Conservation (phyloP, 371 early-diverging fungal genomes). For the Catenaria anguillulae region DNA sequence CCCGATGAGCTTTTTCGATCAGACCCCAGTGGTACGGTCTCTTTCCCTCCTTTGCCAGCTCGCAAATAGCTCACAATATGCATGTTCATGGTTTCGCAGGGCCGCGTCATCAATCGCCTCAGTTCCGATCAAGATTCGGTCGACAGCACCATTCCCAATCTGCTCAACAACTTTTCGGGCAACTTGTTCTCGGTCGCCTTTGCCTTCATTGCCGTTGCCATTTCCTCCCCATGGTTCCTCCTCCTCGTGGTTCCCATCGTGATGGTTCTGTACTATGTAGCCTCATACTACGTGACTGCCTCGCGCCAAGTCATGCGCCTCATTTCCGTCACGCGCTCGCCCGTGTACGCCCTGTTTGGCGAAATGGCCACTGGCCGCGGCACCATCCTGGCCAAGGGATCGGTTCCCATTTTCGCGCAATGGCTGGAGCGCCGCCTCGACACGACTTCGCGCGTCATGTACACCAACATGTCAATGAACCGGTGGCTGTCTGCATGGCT, state of each 20-base stretch:
- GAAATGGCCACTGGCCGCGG: not conserved
- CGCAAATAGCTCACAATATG: too few species aligned
- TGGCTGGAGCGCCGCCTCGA: too few species aligned
- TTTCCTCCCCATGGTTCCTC: not conserved
- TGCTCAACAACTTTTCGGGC: not conserved
- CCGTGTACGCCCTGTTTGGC: not conserved
- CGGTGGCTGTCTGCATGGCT: constrained; percentile 61
- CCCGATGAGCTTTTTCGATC: constrained; percentile 12
- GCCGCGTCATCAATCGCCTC: constrained; percentile 78
- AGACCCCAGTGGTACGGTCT: constrained; percentile 49
- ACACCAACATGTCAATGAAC: constrained; percentile 7
- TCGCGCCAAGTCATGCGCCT: not conserved
- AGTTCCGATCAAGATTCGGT: constrained; percentile 65
- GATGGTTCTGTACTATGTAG: not conserved
- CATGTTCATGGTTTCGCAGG: constrained; percentile 11
- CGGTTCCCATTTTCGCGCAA: not conserved
- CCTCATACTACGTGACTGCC: not conserved
- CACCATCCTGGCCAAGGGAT: not conserved
- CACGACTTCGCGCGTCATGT: not conserved
- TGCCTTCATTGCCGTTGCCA: not conserved
- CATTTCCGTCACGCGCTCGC: not conserved
- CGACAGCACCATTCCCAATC: constrained; percentile 20
- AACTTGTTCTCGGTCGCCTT: not conserved
- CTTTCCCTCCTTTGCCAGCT: too few species aligned
- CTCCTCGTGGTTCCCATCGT: not conserved